Evolutionary conservation across 139 green algal genomes (phyloP).

Genomic region (Haematococcus lacustris): DNA sequence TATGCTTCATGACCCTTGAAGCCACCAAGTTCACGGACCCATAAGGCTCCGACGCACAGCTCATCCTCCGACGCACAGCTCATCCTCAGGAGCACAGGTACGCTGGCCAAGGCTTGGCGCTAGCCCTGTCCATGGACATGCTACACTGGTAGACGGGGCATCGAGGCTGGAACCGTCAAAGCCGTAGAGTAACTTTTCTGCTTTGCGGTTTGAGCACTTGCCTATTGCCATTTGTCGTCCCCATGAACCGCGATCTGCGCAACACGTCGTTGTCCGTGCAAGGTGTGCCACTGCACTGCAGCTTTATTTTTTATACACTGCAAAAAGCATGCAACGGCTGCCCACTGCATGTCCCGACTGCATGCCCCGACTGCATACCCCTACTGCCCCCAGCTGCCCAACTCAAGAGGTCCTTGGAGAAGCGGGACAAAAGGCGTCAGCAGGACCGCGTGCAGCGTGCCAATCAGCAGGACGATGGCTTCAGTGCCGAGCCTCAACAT

Average conservation of each 20-base stretch:
- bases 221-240: background rate
- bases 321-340: background rate
- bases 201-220: background rate
- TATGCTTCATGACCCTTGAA: background rate
- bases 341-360: background rate
- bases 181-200: background rate
- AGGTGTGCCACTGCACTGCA: no score
- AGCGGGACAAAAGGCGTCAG: background rate
- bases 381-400: background rate
- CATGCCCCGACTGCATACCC: background rate
- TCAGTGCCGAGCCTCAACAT: background rate
- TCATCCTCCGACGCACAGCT: background rate
- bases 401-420: conserved; percentile 1
- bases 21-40: background rate
- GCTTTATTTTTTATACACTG: background rate
- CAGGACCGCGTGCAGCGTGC: background rate
- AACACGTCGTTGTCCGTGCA: background rate
- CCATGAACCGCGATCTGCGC: background rate
- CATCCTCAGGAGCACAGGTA: background rate
- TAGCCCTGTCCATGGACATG: background rate
- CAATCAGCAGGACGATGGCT: background rate
- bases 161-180: background rate
- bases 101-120: background rate
- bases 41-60: background rate
- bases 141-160: background rate